Evolutionary conservation across 2,329 filamentous ascomycete species (phyloP).

Genomic region (Peltaster fructicola): DNA sequence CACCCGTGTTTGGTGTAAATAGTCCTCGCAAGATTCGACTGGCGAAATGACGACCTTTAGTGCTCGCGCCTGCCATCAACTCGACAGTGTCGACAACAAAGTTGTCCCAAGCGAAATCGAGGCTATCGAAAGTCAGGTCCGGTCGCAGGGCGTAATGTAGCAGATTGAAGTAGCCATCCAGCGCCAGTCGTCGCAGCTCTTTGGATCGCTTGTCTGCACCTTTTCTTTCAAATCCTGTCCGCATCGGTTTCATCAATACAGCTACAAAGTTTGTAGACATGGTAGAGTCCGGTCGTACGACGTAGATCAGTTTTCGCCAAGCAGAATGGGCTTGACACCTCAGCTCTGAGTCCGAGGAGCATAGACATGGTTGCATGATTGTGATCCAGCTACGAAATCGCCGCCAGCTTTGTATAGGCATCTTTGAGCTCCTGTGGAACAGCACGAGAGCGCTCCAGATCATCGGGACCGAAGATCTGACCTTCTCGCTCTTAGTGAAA

Average conservation of each 20-base stretch:
- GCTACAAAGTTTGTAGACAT: constrained; percentile 38
- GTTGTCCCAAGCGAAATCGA: constrained; percentile 63
- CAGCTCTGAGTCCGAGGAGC: constrained; percentile 52
- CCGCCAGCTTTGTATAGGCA: constrained; percentile 48
- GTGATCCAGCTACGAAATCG: constrained; percentile 55
- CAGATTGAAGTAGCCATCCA: constrained; percentile 62
- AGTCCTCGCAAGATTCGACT: constrained; percentile 58
- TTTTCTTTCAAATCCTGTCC: constrained; percentile 50
- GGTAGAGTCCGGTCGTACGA: constrained; percentile 45
- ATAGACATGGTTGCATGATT: constrained; percentile 70
- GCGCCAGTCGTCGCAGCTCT: constrained; percentile 37
- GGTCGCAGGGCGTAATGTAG: constrained; percentile 72
- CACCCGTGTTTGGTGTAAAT: constrained; percentile 37
- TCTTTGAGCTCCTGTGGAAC: constrained; percentile 46
- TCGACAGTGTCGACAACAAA: constrained; percentile 49
- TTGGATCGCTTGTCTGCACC: constrained; percentile 31
- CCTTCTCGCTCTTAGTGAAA: constrained; percentile 45
- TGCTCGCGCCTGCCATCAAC: constrained; percentile 32
- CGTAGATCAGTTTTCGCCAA: constrained; percentile 72
- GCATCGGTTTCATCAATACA: constrained; percentile 51
- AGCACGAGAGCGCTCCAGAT: constrained; percentile 77
- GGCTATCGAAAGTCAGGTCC: constrained; percentile 41
- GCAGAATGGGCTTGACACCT: constrained; percentile 65
- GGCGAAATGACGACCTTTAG: constrained; percentile 40
- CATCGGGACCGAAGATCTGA: constrained; percentile 51